Conservation (phyloP, 805 yeast species). For the Scheffersomyces amazonensis region DNA sequence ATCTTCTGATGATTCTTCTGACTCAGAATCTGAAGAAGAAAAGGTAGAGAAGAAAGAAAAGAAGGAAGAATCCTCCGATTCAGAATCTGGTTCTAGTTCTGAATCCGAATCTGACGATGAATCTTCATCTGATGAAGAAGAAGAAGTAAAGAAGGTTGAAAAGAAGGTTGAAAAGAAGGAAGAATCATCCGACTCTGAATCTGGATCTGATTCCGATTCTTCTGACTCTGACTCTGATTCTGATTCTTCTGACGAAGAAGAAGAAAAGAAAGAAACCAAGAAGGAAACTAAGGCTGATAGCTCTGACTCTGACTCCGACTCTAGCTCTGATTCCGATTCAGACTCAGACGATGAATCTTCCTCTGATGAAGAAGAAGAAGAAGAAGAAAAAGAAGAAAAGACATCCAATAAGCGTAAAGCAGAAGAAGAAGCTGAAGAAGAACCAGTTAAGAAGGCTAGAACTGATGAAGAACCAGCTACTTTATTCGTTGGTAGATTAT, state of each 20-base stretch:
- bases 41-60: conserved; percentile 18
- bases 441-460: conserved; percentile 54
- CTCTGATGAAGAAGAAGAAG: conserved; percentile 26
- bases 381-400: conserved; percentile 22
- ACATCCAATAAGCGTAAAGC: conserved; percentile 32
- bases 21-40: conserved; percentile 14
- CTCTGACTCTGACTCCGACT: conserved; percentile 20
- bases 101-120: conserved; percentile 25
- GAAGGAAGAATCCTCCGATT: conserved; percentile 15
- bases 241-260: conserved; percentile 12
- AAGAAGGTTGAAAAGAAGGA: conserved; percentile 23
- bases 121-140: conserved; percentile 6
- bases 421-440: conserved; percentile 39
- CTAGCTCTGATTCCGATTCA: conserved; percentile 19
- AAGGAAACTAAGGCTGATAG: conserved; percentile 19
- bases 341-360: conserved; percentile 22
- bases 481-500: conserved; percentile 92
- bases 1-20: conserved; percentile 16
- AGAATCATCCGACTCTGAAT: conserved; percentile 22
- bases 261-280: conserved; percentile 21
- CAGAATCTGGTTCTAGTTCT: conserved; percentile 9
- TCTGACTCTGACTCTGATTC: conserved; percentile 30
- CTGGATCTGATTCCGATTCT: conserved; percentile 21
- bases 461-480: conserved; percentile 72
- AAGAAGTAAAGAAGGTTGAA: conserved; percentile 24